phyloP scores from a whole-genome alignment of 805 yeast species.

The Kurtzmaniella fragi region DNA sequence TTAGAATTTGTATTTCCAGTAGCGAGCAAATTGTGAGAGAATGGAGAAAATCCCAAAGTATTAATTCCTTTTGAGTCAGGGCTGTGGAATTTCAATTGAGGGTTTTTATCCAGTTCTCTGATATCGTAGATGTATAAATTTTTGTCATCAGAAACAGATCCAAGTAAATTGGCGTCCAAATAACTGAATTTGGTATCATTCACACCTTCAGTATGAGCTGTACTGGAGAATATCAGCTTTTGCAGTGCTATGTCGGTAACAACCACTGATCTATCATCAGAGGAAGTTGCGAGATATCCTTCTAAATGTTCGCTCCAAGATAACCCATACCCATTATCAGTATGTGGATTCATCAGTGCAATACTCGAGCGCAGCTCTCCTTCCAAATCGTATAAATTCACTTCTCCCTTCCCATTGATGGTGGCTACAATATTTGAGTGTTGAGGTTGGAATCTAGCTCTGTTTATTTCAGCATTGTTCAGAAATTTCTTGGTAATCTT shows the following conservation, averaged over 20 bases:
- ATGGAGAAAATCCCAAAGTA: constrained; percentile 60
- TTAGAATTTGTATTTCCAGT: constrained; percentile 68
- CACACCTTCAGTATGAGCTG: constrained; percentile 52
- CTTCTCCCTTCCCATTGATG: constrained; percentile 62
- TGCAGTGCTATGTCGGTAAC: constrained; percentile 47
- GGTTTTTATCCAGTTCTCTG: constrained; percentile 24
- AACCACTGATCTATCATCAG: constrained; percentile 64
- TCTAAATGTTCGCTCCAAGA: constrained; percentile 51
- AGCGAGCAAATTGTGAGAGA: constrained; percentile 55
- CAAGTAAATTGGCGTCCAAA: constrained; percentile 48
- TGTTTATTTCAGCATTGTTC: constrained; percentile 62
- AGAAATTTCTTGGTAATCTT: constrained; percentile 56
- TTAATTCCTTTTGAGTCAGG: constrained; percentile 44
- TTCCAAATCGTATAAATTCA: constrained; percentile 46
- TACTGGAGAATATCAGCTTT: constrained; percentile 3
- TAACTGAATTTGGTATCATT: constrained; percentile 75
- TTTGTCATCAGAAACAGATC: constrained; percentile 72
- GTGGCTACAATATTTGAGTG: constrained; percentile 53
- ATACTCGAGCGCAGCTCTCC: constrained; percentile 17
- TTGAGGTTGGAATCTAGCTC: constrained; percentile 70
- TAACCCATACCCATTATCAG: constrained; percentile 69
- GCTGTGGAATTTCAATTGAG: constrained; percentile 20
- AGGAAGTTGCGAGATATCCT: constrained; percentile 52
- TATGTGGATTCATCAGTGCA: constrained; percentile 44
- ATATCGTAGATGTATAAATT: constrained; percentile 51